A percentile compares a stretch with the other conserved stretches of the same genome.
phyloP scores from a whole-genome alignment of 2,329 filamentous ascomycete species.

The Fusarium pseudograminearum region DNA sequence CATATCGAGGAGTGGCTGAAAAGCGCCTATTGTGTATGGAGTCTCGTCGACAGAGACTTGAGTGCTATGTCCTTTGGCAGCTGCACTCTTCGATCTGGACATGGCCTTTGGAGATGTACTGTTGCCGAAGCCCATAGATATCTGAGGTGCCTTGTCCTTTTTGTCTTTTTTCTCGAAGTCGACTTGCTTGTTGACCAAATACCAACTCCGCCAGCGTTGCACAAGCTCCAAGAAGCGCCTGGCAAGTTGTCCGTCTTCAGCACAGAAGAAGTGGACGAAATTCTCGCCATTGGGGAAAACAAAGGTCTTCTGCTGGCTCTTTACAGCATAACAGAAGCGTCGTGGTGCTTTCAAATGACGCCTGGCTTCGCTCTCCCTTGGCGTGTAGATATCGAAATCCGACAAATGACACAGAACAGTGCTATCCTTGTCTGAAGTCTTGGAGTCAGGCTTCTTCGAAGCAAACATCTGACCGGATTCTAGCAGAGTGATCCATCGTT shows the following conservation, averaged over 20 bases:
- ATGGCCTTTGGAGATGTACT: constrained; percentile 26
- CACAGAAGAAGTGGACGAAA: constrained; percentile 92
- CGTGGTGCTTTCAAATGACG: constrained; percentile 86
- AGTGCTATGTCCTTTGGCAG: constrained; percentile 49
- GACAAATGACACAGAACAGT: constrained; percentile 84
- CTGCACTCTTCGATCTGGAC: constrained; percentile 56
- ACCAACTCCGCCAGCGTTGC: constrained; percentile 92
- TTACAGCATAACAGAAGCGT: constrained; percentile 86
- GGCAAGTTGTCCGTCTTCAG: constrained; percentile 76
- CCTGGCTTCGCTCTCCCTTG: constrained; percentile 74
- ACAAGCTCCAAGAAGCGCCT: constrained; percentile 77
- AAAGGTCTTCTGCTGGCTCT: constrained; percentile 88
- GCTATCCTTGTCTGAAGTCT: constrained; percentile 72
- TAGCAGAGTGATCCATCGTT: constrained; percentile 81
- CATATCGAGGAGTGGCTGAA: constrained; percentile 75
- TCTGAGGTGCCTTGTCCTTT: constrained; percentile 29
- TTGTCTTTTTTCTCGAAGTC: constrained; percentile 57
- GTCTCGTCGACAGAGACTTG: constrained; percentile 58
- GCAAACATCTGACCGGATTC: constrained; percentile 77
- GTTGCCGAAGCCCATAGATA: constrained; percentile 8
- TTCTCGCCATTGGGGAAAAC: constrained; percentile 86
- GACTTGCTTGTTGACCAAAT: constrained; percentile 78
- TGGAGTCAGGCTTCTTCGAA: constrained; percentile 76
- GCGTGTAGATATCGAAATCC: constrained; percentile 91
- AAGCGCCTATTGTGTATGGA: constrained; percentile 74